These are phyloP conservation scores for Westerdykella ornata DNA, from an alignment of 2,329 filamentous ascomycete species.

Conservation along the genomic window DNA sequence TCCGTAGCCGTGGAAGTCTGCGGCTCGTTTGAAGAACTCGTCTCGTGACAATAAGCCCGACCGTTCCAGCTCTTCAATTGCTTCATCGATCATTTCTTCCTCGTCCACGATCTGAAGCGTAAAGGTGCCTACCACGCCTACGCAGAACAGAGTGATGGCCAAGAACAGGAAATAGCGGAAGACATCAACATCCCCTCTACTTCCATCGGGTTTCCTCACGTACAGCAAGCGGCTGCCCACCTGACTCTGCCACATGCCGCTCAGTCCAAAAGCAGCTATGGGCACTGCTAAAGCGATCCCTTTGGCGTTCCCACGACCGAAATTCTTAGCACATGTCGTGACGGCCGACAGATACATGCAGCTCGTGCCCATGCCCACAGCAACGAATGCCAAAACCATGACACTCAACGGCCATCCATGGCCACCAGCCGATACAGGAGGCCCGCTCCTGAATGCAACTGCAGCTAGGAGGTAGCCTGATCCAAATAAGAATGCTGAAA, in stretches of 20 bases:
- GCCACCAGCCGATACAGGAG: constrained; percentile 46
- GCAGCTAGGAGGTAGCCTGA: constrained; percentile 78
- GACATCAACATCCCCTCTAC: constrained; percentile 59
- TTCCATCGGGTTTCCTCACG: constrained; percentile 59
- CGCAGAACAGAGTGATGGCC: constrained; percentile 58
- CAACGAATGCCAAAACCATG: constrained; percentile 81
- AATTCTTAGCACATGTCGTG: constrained; percentile 98
- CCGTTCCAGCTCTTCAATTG: constrained; percentile 82
- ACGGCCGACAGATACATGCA: constrained; percentile 85
- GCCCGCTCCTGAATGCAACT: constrained; percentile 60
- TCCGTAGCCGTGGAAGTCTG: constrained; percentile 56
- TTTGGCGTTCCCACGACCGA: constrained; percentile 78
- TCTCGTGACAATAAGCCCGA: constrained; percentile 75
- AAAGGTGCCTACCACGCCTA: constrained; percentile 68
- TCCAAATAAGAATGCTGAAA: constrained; percentile 69
- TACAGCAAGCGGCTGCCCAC: constrained; percentile 71
- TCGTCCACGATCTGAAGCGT: constrained; percentile 74
- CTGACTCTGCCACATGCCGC: constrained; percentile 94
- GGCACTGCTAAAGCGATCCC: constrained; percentile 84
- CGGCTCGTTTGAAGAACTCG: constrained; percentile 59
- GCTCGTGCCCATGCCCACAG: constrained; percentile 75
- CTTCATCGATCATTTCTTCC: constrained; percentile 80
- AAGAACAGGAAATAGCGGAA: constrained; percentile 87
- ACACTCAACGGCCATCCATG: constrained; percentile 65
- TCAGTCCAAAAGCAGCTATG: constrained; percentile 87